A percentile compares a stretch with the other conserved stretches of the same genome.
Conservation (phyloP, 345 rosid genomes). For the Viola odorata region DNA sequence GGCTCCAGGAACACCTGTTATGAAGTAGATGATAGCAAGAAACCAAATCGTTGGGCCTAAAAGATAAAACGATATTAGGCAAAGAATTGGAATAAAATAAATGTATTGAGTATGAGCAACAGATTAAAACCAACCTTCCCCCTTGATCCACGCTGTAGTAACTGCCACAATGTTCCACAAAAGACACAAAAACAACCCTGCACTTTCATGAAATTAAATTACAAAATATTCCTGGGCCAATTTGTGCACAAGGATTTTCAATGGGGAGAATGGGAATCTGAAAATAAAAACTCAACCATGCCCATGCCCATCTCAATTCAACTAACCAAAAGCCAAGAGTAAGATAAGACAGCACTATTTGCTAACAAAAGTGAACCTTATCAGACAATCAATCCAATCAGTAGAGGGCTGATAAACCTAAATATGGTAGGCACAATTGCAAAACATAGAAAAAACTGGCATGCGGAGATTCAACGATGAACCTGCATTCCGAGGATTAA, state of each 20-base stretch:
- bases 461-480: not conserved
- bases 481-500: not conserved
- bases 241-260: not conserved
- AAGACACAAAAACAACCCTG: conserved; percentile 79
- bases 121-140: conserved; percentile 53
- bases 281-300: not conserved
- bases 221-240: conserved; percentile 2
- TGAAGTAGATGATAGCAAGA: conserved; percentile 85
- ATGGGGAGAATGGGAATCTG: not conserved
- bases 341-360: not conserved
- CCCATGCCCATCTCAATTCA: not conserved
- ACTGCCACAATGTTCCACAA: conserved; percentile 85
- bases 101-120: conserved; percentile 3
- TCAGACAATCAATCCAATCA: not conserved
- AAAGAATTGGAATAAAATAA: conserved; percentile 7
- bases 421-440: not conserved
- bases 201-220: conserved; percentile 14
- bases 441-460: not conserved
- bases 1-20: conserved; percentile 87
- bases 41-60: conserved; percentile 90
- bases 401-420: not conserved
- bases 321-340: not conserved
- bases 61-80: conserved; percentile 17
- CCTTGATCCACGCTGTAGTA: conserved; percentile 85
- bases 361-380: not conserved